Conservation (phyloP, 2,329 filamentous ascomycete genomes). For the Pseudogymnoascus sp. region DNA sequence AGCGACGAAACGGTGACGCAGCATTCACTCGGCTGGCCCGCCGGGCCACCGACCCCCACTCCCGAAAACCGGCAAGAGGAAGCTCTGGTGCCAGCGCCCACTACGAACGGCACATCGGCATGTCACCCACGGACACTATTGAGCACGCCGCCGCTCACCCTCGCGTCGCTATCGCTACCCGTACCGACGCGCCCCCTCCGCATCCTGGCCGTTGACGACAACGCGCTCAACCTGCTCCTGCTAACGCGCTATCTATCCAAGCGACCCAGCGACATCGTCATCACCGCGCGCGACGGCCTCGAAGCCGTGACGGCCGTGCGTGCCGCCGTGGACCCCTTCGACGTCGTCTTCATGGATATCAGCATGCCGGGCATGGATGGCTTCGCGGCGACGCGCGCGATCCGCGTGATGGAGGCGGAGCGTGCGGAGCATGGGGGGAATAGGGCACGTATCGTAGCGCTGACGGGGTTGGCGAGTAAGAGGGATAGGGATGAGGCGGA, state of each 20-base stretch:
- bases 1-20: slow-evolving; percentile 1
- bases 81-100: neutral
- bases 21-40: neutral
- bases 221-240: slow-evolving; percentile 34
- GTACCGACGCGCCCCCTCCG: slow-evolving; percentile 11
- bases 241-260: slow-evolving; percentile 31
- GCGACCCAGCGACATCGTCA: slow-evolving; percentile 31
- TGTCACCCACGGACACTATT: neutral
- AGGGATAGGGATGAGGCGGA: slow-evolving; percentile 42
- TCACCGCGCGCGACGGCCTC: slow-evolving; percentile 37
- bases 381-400: slow-evolving; percentile 39
- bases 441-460: slow-evolving; percentile 35
- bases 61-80: neutral
- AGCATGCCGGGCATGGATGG: slow-evolving; percentile 50
- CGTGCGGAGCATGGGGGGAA: neutral
- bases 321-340: slow-evolving; percentile 24
- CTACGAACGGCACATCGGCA: neutral
- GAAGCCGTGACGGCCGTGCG: slow-evolving; percentile 39
- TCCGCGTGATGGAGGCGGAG: slow-evolving; percentile 39
- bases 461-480: slow-evolving; percentile 44
- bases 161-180: neutral
- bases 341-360: slow-evolving; percentile 46
- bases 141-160: neutral
- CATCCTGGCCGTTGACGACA: slow-evolving; percentile 35
- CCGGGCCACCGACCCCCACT: neutral